A percentile compares a stretch with the other conserved stretches of the same genome.
Evolutionary conservation across 305 asterid genomes (phyloP).

Genomic region (Plantago coronopus): DNA sequence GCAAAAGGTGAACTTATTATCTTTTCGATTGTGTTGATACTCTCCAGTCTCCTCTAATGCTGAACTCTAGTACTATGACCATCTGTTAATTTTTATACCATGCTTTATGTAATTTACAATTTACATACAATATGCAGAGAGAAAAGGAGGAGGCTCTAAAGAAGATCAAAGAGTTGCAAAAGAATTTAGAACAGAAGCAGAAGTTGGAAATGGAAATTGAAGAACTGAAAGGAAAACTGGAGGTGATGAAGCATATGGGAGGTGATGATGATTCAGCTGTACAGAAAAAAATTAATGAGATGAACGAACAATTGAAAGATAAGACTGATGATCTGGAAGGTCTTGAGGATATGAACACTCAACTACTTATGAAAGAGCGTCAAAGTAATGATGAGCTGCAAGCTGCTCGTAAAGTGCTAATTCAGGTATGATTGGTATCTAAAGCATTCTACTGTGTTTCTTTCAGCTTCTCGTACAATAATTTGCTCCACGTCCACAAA

Average conservation of each 20-base stretch:
- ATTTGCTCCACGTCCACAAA: too few species aligned
- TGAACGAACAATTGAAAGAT: conserved; percentile 56
- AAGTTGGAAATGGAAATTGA: conserved; percentile 19
- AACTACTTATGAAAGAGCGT: conserved; percentile 60
- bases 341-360: conserved; percentile 40
- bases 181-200: conserved; percentile 32
- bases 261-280: conserved; percentile 11
- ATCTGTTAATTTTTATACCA: too few species aligned
- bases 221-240: conserved; percentile 19
- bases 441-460: too few species aligned
- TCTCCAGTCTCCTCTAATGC: background rate
- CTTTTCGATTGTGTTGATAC: conserved; percentile 5
- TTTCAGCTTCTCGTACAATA: too few species aligned
- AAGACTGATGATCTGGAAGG: conserved; percentile 51
- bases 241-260: conserved; percentile 19
- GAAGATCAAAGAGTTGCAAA: conserved; percentile 61
- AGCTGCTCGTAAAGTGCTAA: conserved; percentile 63
- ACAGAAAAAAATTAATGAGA: conserved; percentile 53
- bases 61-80: conserved; percentile 5
- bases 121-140: conserved; percentile 45
- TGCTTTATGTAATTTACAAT: too few species aligned
- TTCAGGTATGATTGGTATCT: conserved; percentile 36
- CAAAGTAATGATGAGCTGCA: conserved; percentile 79
- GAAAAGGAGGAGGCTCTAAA: conserved; percentile 67
- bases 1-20: conserved; percentile 41